phyloP scores from a whole-genome alignment of 2,329 filamentous ascomycete genomes.

The Colletotrichum horii region DNA sequence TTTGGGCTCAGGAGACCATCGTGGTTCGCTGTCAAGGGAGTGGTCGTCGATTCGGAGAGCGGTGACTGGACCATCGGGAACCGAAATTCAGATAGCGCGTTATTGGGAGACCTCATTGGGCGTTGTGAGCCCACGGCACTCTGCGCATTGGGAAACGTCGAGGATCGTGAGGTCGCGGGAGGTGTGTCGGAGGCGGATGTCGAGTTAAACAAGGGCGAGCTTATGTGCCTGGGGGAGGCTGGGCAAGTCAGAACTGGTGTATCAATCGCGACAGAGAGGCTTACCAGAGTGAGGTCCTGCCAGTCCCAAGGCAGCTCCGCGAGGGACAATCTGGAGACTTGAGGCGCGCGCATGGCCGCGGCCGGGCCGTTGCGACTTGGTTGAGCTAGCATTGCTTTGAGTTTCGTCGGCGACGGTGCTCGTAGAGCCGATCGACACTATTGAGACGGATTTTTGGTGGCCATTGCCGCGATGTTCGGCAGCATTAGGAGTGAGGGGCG shows the following conservation, averaged over 20 bases:
- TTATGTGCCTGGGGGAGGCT: conserved; percentile 46
- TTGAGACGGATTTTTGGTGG: conserved; percentile 80
- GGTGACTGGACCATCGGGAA: conserved; percentile 57
- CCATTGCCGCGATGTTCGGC: conserved; percentile 50
- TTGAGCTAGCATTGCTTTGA: conserved; percentile 45
- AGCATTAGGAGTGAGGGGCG: conserved; percentile 29
- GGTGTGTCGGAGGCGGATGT: conserved; percentile 59
- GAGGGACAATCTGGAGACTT: conserved; percentile 77
- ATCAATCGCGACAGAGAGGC: conserved; percentile 18
- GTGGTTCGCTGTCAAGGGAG: conserved; percentile 33
- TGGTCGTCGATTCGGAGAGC: conserved; percentile 35
- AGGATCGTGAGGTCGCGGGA: conserved; percentile 43
- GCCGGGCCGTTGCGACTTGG: conserved; percentile 53
- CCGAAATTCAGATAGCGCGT: conserved; percentile 59
- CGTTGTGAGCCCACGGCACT: conserved; percentile 36
- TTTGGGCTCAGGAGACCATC: conserved; percentile 47
- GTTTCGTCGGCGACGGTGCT: conserved; percentile 50
- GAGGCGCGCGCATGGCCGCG: conserved; percentile 78
- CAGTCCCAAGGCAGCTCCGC: conserved; percentile 29
- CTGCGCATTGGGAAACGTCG: conserved; percentile 53
- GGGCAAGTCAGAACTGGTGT: not conserved
- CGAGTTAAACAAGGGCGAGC: conserved; percentile 59
- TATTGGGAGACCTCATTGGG: conserved; percentile 46
- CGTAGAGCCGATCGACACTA: conserved; percentile 75
- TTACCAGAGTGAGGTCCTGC: conserved; percentile 43